phyloP scores from a whole-genome alignment of 108 stramenopile genomes.

The Discostella pseudostelligera region DNA sequence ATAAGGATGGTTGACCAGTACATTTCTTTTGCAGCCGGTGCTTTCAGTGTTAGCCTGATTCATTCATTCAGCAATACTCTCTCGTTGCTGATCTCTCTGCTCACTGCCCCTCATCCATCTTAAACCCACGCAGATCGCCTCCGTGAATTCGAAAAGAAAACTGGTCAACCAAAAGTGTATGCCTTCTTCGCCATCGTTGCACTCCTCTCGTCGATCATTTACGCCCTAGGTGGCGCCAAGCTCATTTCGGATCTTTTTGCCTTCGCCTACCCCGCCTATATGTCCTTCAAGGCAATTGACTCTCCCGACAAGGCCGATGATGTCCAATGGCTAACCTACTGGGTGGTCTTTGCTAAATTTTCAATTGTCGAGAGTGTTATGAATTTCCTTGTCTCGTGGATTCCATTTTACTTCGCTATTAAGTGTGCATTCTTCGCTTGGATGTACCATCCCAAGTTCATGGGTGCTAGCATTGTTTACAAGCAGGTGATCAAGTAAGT shows the following conservation, averaged over 20 bases:
- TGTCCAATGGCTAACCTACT: constrained; percentile 97
- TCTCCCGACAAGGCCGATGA: constrained; percentile 68
- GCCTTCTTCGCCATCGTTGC: constrained; percentile 57
- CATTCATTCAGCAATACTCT: too few relatives aligned
- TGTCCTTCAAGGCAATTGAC: constrained; percentile 97
- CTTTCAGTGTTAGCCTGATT: too few relatives aligned
- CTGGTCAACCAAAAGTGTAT: constrained; percentile 73
- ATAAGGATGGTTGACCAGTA: too few relatives aligned
- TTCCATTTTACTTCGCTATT: constrained; percentile 84
- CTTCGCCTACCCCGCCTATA: constrained; percentile 96
- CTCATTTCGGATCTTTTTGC: constrained; percentile 86
- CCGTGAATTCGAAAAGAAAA: constrained; percentile 75
- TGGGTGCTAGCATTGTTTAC: constrained; percentile 78
- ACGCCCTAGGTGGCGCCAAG: constrained; percentile 69
- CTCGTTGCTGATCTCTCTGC: neutral
- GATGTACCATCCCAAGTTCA: constrained; percentile 83
- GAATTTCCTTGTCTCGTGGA: constrained; percentile 51
- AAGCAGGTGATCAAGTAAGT: constrained; percentile 54
- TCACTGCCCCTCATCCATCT: constrained; percentile 5
- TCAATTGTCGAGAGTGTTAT: constrained; percentile 61
- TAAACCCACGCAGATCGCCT: constrained; percentile 59
- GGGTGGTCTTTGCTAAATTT: constrained; percentile 91
- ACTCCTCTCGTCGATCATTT: constrained; percentile 41
- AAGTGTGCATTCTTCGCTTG: constrained; percentile 77
- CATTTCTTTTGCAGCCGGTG: too few relatives aligned